Evolutionary conservation across 352 stramenopile genomes (phyloP).

Genomic region (Phytophthora sp.): DNA sequence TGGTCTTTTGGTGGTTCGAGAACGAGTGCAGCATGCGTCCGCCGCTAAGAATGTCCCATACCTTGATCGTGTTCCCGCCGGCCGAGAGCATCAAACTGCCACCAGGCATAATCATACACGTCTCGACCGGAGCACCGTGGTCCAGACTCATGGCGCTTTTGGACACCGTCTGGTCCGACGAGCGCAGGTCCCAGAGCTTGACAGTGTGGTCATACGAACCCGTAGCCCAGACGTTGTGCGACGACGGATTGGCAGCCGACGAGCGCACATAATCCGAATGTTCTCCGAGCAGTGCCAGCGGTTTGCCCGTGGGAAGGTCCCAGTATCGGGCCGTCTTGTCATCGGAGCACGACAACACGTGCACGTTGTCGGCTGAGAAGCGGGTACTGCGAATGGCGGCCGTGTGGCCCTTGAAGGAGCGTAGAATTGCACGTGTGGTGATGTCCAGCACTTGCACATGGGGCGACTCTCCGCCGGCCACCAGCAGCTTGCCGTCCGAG

Average conservation of each 20-base stretch:
- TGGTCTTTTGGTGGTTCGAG: slow-evolving; percentile 94
- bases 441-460: slow-evolving; percentile 90
- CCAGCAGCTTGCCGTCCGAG: slow-evolving; percentile 88
- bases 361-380: slow-evolving; percentile 85
- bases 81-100: slow-evolving; percentile 85
- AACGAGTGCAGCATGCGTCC: slow-evolving; percentile 89
- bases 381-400: slow-evolving; percentile 74
- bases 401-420: slow-evolving; percentile 88
- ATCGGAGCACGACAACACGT: slow-evolving; percentile 91
- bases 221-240: slow-evolving; percentile 84
- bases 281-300: slow-evolving; percentile 71
- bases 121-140: slow-evolving; percentile 90
- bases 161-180: slow-evolving; percentile 66
- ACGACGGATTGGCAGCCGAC: slow-evolving; percentile 72
- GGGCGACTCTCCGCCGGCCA: slow-evolving; percentile 77
- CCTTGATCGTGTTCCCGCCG: slow-evolving; percentile 90
- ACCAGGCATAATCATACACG: slow-evolving; percentile 86
- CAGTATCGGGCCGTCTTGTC: slow-evolving; percentile 91
- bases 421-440: slow-evolving; percentile 81
- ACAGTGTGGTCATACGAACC: slow-evolving; percentile 94
- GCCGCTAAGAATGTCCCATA: slow-evolving; percentile 93
- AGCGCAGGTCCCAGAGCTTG: slow-evolving; percentile 92
- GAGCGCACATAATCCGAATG: slow-evolving; percentile 92
- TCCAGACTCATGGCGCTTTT: slow-evolving; percentile 68
- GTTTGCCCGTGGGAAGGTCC: slow-evolving; percentile 88